Conservation (phyloP, 129 eudicot genomes). For the Silybum marianum region DNA sequence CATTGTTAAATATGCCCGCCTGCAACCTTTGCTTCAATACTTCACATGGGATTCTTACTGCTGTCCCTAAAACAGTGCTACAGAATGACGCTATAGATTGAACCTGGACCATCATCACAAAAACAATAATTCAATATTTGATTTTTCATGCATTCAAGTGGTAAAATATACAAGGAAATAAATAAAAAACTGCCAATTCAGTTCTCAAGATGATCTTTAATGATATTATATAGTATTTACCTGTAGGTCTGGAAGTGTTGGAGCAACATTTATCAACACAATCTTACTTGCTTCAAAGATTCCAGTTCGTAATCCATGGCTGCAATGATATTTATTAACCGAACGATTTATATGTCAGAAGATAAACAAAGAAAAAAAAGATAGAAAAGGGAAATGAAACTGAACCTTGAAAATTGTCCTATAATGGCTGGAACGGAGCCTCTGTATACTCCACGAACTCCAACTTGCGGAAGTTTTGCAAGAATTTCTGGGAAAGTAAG, state of each 20-base stretch:
- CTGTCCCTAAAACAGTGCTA: slow-evolving; percentile 91
- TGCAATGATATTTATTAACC: slow-evolving; percentile 24
- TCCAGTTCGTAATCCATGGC: slow-evolving; percentile 91
- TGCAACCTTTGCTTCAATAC: slow-evolving; percentile 92
- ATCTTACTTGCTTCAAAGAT: slow-evolving; percentile 82
- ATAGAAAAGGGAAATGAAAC: neutral
- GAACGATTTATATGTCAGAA: neutral
- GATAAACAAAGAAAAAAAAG: neutral
- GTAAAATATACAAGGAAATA: neutral
- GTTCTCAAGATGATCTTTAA: slow-evolving; percentile 12
- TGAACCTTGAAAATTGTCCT: slow-evolving; percentile 92
- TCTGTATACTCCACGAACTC: slow-evolving; percentile 79
- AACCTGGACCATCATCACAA: slow-evolving; percentile 46
- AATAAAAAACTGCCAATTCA: neutral
- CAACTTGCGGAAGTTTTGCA: slow-evolving; percentile 85
- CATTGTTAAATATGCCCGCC: slow-evolving; percentile 84
- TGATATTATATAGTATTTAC: slow-evolving; percentile 30
- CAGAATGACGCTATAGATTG: slow-evolving; percentile 92
- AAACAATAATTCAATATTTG: neutral
- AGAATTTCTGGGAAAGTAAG: slow-evolving; percentile 78
- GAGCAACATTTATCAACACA: slow-evolving; percentile 67
- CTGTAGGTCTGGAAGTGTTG: slow-evolving; percentile 77
- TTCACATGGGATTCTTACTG: slow-evolving; percentile 88
- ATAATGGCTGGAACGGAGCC: slow-evolving; percentile 94
- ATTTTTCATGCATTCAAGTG: neutral